phyloP scores from a whole-genome alignment of 169 alveolate species.

The Eimeria praecox region DNA sequence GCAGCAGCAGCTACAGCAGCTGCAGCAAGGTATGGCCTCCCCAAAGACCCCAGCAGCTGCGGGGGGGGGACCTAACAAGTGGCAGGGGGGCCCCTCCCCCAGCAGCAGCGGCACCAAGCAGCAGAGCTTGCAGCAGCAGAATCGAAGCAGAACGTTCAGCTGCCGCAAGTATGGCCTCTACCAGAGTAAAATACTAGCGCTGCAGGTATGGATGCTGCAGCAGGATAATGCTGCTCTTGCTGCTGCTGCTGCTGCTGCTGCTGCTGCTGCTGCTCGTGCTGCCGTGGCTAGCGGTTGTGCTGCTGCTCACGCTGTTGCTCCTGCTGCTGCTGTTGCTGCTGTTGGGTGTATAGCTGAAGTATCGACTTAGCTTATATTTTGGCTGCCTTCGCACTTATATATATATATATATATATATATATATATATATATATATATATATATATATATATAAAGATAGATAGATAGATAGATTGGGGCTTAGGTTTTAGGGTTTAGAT shows the following conservation, averaged over 20 bases:
- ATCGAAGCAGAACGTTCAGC: slow-evolving; percentile 78
- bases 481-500: too few relatives aligned
- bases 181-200: slow-evolving; percentile 64
- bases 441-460: too few relatives aligned
- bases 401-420: too few relatives aligned
- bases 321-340: slow-evolving; percentile 42
- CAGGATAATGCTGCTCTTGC: too few relatives aligned
- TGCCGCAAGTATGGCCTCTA: slow-evolving; percentile 79
- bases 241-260: slow-evolving; percentile 14
- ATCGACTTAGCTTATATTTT: too few relatives aligned
- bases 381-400: too few relatives aligned
- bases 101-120: not conserved
- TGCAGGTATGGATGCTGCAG: slow-evolving; percentile 58
- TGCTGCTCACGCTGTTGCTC: not conserved
- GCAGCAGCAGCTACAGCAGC: slow-evolving; percentile 8
- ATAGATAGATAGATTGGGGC: too few relatives aligned
- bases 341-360: not conserved
- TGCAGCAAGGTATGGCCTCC: slow-evolving; percentile 60
- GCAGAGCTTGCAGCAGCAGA: slow-evolving; percentile 66
- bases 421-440: too few relatives aligned
- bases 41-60: slow-evolving; percentile 52
- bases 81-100: slow-evolving; percentile 44
- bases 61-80: slow-evolving; percentile 49
- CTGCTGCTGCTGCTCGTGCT: slow-evolving; percentile 50
- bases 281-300: too few relatives aligned